phyloP scores from a whole-genome alignment of 768 basidiomycete species.

The Podaxis sp. region DNA sequence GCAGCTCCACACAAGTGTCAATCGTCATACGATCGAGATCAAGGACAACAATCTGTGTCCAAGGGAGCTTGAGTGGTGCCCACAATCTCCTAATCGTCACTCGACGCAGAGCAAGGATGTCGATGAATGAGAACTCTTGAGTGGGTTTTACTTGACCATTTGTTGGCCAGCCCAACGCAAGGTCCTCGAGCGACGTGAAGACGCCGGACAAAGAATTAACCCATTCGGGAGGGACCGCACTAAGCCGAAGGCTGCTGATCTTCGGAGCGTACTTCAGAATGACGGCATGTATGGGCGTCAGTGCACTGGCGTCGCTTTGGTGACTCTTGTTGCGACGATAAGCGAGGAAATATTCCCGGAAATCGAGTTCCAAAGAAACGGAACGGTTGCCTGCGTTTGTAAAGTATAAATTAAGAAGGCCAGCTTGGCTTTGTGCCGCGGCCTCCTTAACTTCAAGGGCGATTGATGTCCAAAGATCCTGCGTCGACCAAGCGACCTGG shows the following conservation, averaged over 20 bases:
- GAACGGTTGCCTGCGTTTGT: not conserved
- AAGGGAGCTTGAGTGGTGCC: conserved; percentile 11
- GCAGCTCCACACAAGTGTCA: conserved; percentile 10
- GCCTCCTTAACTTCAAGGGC: not conserved
- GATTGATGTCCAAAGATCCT: conserved; percentile 8
- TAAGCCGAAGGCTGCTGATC: not conserved
- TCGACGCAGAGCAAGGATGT: conserved; percentile 3
- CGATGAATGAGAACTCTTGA: not conserved
- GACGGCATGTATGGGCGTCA: not conserved
- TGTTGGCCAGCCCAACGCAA: conserved; percentile 2
- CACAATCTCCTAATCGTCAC: conserved; percentile 4
- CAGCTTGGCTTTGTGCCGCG: not conserved
- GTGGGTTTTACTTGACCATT: not conserved
- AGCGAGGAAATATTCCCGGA: not conserved
- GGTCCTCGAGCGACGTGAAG: conserved; percentile 3
- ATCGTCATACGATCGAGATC: conserved; percentile 12
- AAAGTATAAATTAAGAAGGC: conserved; percentile 1
- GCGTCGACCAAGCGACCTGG: conserved; percentile 8
- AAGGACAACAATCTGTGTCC: conserved; percentile 13
- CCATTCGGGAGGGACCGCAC: conserved; percentile 8
- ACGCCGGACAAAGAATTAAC: not conserved
- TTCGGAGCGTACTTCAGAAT: conserved; percentile 6
- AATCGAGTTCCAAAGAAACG: conserved; percentile 1
- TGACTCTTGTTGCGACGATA: not conserved
- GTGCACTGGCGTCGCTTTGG: not conserved